Base-by-base conservation (phyloP, 2,329 filamentous ascomycete genomes). In the Sporothrix inflata region DNA sequence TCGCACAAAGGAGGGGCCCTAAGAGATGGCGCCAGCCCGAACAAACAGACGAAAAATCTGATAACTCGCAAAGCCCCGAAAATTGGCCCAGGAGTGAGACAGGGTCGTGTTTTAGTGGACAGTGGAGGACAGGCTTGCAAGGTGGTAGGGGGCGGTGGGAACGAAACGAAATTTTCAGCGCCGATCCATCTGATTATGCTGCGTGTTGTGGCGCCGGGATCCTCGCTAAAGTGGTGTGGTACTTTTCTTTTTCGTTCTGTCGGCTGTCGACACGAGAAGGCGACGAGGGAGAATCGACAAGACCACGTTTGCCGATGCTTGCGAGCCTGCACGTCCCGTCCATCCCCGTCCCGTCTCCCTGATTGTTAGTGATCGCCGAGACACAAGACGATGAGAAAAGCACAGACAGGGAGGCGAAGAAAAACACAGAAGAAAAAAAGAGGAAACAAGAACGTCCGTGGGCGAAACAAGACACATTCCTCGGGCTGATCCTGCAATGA, bases 171-270 rank as follows among this genome's bases (percentile, higher is more conserved):
- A 65, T 65, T 65, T 42, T 65, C 60, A 65, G 12, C 60, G 65
- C 65, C 65, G 65, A 40, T 40, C 65, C 65, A 68, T 68, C 65
- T 68, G 65, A 68, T 68, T 53, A 68, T 34, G 5, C 47, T 38
- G 47, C 65, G 65, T 66, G 53, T 40, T 45, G 38, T 65, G 38
- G 60, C 34, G 60, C 55, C 55, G 8, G 19, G 55, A 34, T 40
- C 19, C 55, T 19, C 27, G 34, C 16, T 34, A 19, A n/a, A 34
- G 7, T 40, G 19, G 34, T 42, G 4, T 63, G 34, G n/a, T 42
- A 34, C 34, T n/a, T 42, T 24, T 65, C 40, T 9, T 14, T 38
- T 7, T 38, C 16, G 16, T 49, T 49, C 16, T 45, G n/a, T 24
- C 38, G 38, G 38, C n/a, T 42, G 34, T 27, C 38, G n/a, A 8